A percentile compares a stretch with the other conserved stretches of the same genome.
Evolutionary conservation across 768 basidiomycete species (phyloP).

Genomic region (Rhodotorula graminis): DNA sequence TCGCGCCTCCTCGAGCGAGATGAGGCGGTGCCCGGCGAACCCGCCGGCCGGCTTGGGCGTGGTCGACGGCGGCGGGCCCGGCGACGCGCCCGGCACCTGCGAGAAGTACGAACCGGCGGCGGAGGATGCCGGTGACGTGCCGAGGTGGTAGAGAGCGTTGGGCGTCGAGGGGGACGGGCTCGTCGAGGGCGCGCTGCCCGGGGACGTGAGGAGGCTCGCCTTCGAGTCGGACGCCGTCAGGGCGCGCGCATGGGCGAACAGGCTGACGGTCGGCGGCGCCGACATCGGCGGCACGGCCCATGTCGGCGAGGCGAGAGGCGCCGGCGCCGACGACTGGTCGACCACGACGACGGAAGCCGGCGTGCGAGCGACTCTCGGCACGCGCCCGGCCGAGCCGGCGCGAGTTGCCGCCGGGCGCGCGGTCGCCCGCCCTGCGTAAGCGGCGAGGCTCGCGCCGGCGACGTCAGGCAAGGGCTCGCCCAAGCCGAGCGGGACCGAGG

Average conservation of each 20-base stretch:
- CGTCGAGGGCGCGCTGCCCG: background rate
- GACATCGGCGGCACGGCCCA: background rate
- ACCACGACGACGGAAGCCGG: conserved; percentile 18
- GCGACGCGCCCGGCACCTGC: background rate
- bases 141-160: background rate
- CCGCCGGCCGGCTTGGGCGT: background rate
- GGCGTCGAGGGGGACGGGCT: background rate
- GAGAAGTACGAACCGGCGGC: conserved; percentile 24
- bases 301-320: background rate
- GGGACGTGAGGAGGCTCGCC: background rate
- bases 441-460: background rate
- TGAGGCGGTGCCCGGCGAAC: conserved; percentile 31
- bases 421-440: background rate
- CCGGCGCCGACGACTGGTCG: background rate
- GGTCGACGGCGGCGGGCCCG: background rate
- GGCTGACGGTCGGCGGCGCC: conserved; percentile 19
- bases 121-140: background rate
- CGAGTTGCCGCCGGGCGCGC: background rate
- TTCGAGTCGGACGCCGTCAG: conserved; percentile 5
- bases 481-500: conserved; percentile 3
- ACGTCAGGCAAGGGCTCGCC: conserved; percentile 19
- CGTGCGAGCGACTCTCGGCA: background rate
- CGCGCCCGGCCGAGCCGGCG: background rate
- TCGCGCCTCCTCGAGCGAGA: conserved; percentile 36
- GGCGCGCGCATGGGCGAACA: background rate